Conservation (phyloP, 495 filamentous ascomycete species). For the Hypoxylon fragiforme region DNA sequence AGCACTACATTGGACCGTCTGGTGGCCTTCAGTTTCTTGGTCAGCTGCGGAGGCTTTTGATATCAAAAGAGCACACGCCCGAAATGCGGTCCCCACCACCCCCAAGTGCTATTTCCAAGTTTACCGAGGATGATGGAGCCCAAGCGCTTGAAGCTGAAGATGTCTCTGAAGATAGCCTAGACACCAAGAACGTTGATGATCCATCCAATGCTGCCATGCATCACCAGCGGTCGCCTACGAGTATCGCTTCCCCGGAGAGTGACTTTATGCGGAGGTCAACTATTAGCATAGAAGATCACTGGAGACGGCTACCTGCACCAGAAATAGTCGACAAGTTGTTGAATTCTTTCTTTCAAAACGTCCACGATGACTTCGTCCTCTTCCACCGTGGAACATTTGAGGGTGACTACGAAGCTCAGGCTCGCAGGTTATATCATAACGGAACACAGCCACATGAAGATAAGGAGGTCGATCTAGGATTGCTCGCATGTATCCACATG, state of each 20-base stretch:
- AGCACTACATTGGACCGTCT: conserved; percentile 44
- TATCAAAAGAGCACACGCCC: conserved; percentile 10
- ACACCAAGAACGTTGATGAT: conserved; percentile 3
- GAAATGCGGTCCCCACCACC: conserved; percentile 1
- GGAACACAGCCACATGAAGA: conserved; percentile 4
- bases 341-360: conserved; percentile 45
- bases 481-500: conserved; percentile 50
- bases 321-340: conserved; percentile 42
- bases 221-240: conserved; percentile 11
- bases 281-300: conserved; percentile 7
- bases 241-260: conserved; percentile 10
- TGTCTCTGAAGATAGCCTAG: neutral
- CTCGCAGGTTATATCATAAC: conserved; percentile 8
- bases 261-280: conserved; percentile 1
- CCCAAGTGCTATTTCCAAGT: conserved; percentile 8
- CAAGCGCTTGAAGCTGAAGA: conserved; percentile 18
- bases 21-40: conserved; percentile 41
- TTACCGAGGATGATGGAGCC: conserved; percentile 21
- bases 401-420: conserved; percentile 40
- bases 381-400: conserved; percentile 50
- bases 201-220: neutral
- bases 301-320: conserved; percentile 23
- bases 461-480: conserved; percentile 28
- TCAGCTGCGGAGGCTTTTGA: conserved; percentile 35
- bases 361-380: conserved; percentile 48